A percentile compares a stretch with the other conserved stretches of the same genome.
These are phyloP conservation scores for Dissophora globulifera DNA, from an alignment of 192 early-diverging fungal species.

Conservation along the genomic window DNA sequence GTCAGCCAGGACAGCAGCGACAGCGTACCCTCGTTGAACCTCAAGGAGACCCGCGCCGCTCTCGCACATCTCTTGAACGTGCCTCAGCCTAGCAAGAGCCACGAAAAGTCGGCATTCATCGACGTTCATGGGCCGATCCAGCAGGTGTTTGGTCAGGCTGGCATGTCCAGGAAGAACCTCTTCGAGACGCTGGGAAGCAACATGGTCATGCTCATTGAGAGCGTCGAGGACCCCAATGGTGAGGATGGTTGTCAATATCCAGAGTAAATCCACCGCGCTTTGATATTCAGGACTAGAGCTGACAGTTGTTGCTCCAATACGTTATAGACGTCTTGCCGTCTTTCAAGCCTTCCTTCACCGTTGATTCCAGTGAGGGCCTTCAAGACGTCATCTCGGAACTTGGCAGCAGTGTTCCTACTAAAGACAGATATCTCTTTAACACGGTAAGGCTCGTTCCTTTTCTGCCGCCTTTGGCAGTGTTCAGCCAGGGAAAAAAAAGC, in stretches of 20 bases:
- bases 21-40: conserved; percentile 16
- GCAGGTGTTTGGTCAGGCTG: conserved; percentile 38
- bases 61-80: conserved; percentile 44
- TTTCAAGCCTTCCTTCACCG: conserved; percentile 29
- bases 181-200: conserved; percentile 35
- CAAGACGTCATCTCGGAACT: conserved; percentile 46
- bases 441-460: conserved; percentile 21
- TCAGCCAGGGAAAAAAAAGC: too few relatives aligned
- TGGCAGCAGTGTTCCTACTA: conserved; percentile 20
- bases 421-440: conserved; percentile 46
- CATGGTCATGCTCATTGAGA: conserved; percentile 50
- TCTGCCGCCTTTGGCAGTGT: too few relatives aligned
- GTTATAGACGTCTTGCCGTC: conserved; percentile 35
- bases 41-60: conserved; percentile 45
- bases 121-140: conserved; percentile 43
- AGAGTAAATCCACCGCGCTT: too few relatives aligned
- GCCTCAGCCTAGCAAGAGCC: conserved; percentile 1
- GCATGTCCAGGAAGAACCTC: conserved; percentile 41
- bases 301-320: neutral
- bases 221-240: conserved; percentile 31
- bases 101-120: conserved; percentile 1
- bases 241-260: too few relatives aligned
- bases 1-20: neutral
- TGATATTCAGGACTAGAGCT: too few relatives aligned
- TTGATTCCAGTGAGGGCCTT: conserved; percentile 26